Percentiles rank a stretch among this genome's conserved stretches.
phyloP scores from a whole-genome alignment of 257 asterid species.

The Capsicum rhomboideum region DNA sequence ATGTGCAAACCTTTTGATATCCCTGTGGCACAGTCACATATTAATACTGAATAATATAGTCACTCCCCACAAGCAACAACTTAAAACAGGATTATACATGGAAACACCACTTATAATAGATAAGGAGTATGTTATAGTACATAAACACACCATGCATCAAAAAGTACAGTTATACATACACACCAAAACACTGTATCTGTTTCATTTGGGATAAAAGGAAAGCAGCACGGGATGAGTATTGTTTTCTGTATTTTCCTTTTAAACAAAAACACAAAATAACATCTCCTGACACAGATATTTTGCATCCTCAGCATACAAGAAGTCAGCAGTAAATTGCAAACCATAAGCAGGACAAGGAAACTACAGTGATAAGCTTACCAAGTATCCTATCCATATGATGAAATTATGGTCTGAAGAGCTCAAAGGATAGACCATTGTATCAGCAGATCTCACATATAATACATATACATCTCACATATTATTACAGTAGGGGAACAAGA shows the following conservation, averaged over 20 bases:
- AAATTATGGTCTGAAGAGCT: background rate
- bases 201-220: background rate
- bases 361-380: background rate
- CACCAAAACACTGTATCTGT: background rate
- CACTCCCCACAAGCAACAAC: background rate
- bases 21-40: background rate
- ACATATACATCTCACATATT: conserved; percentile 6
- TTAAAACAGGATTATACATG: background rate
- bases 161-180: background rate
- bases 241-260: background rate
- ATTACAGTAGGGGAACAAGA: background rate
- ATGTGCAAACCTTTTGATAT: background rate
- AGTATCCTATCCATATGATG: background rate
- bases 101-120: background rate
- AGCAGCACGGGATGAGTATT: background rate
- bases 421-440: background rate
- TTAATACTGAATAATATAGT: background rate
- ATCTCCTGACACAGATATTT: background rate
- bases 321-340: background rate
- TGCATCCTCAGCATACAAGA: background rate
- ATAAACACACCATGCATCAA: background rate
- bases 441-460: background rate
- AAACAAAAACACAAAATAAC: background rate
- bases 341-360: background rate
- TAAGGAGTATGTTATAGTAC: background rate